phyloP scores from a whole-genome alignment of 805 yeast genomes.

The Starmerella floricola region DNA sequence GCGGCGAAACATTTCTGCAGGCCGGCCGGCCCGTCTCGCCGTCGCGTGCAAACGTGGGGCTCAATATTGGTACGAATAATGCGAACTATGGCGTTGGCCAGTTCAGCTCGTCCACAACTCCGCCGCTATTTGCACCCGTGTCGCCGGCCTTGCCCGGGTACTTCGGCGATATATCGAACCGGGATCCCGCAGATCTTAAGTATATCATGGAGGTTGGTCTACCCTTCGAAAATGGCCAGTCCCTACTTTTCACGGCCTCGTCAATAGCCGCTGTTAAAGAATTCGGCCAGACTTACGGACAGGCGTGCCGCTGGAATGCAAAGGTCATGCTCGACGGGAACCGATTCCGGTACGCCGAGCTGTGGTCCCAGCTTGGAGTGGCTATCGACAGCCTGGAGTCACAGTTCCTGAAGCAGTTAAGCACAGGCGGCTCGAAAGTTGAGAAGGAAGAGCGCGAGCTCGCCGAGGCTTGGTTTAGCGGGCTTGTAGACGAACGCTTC shows the following conservation, averaged over 20 bases:
- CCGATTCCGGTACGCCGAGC: slow-evolving; percentile 12
- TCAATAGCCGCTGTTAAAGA: slow-evolving; percentile 28
- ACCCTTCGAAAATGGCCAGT: slow-evolving; percentile 28
- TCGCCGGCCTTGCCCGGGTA: neutral
- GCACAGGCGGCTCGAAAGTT: neutral
- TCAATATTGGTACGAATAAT: neutral
- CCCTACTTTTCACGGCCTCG: slow-evolving; percentile 18
- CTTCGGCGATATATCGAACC: neutral
- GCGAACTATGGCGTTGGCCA: too few relatives aligned
- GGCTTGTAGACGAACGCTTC: slow-evolving; percentile 1
- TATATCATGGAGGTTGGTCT: slow-evolving; percentile 34
- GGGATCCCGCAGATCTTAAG: slow-evolving; percentile 1
- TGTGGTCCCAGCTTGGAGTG: slow-evolving; percentile 19
- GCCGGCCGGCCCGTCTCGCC: neutral
- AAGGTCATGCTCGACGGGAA: slow-evolving; percentile 29
- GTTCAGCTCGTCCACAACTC: too few relatives aligned
- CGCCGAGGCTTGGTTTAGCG: slow-evolving; percentile 17
- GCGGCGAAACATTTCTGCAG: too few relatives aligned
- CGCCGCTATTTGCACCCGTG: too few relatives aligned
- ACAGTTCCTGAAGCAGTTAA: slow-evolving; percentile 7
- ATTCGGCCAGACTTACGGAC: slow-evolving; percentile 39
- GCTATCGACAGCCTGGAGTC: slow-evolving; percentile 16
- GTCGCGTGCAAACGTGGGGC: neutral
- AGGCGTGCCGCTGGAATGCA: slow-evolving; percentile 49
- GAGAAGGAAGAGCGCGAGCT: slow-evolving; percentile 5